These are phyloP conservation scores for Zoysia pacifica DNA, from an alignment of 176 grass and related monocot genomes.

Conservation along the genomic window DNA sequence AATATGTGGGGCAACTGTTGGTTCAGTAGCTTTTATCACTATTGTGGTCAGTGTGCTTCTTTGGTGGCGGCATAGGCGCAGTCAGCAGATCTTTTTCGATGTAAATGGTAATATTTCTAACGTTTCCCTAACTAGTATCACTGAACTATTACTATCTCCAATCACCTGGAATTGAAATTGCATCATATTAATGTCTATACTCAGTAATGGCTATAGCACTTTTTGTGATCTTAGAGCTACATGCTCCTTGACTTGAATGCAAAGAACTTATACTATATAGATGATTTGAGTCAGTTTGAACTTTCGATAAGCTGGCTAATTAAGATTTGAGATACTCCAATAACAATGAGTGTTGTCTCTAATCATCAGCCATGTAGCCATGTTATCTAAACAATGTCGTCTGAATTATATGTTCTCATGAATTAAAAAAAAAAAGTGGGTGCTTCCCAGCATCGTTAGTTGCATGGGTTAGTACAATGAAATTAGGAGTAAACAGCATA, in stretches of 20 bases:
- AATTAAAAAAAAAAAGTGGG: conserved; percentile 14
- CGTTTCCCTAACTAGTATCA: background rate
- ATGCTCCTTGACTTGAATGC: background rate
- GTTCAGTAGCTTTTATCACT: conserved; percentile 51
- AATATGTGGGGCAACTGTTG: conserved; percentile 68
- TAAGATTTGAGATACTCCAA: too few species aligned
- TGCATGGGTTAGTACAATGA: background rate
- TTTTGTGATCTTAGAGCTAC: background rate
- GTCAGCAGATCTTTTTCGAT: conserved; percentile 95
- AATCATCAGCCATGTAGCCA: background rate
- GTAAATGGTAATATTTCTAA: conserved; percentile 72
- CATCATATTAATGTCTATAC: conserved; percentile 8
- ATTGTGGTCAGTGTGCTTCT: conserved; percentile 59
- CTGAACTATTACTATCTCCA: too few species aligned
- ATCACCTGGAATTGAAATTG: background rate
- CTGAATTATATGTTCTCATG: background rate
- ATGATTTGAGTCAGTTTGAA: background rate
- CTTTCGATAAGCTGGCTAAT: background rate
- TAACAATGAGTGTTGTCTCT: background rate
- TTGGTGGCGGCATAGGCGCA: conserved; percentile 76
- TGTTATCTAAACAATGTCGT: background rate
- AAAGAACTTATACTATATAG: background rate
- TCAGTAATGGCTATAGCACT: background rate
- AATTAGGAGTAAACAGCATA: background rate
- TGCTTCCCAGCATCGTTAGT: background rate